A percentile compares a stretch with the other conserved stretches of the same genome.
Evolutionary conservation across 139 green algal genomes (phyloP).

Genomic region (Micromonas commoda): DNA sequence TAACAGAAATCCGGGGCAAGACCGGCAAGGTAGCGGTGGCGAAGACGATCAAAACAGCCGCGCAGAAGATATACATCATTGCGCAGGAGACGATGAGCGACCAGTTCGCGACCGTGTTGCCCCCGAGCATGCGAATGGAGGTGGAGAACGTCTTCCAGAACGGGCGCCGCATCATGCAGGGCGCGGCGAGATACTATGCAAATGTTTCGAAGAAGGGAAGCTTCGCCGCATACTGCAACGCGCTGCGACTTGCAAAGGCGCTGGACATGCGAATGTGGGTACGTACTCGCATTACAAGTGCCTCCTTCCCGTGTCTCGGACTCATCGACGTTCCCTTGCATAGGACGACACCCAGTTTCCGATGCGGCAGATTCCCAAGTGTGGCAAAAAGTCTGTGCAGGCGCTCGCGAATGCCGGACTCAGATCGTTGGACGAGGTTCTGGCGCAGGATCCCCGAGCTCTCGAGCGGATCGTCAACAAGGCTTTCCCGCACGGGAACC

Average conservation of each 20-base stretch:
- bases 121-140: slow-evolving; percentile 1
- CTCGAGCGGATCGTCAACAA: background rate
- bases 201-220: background rate
- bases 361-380: background rate
- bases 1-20: background rate
- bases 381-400: background rate
- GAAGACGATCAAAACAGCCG: background rate
- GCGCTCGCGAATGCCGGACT: background rate
- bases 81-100: background rate
- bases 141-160: background rate
- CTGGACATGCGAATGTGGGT: slow-evolving; percentile 6
- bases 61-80: slow-evolving; percentile 10
- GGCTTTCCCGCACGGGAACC: background rate
- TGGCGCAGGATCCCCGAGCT: background rate
- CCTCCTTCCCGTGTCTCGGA: no score
- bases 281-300: no score
- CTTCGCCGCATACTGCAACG: background rate
- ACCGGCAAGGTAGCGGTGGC: background rate
- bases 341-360: background rate
- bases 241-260: background rate
- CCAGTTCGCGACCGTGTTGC: background rate
- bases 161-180: background rate
- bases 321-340: no score
- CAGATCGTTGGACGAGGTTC: background rate
- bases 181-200: background rate